Percentiles rank a stretch among this genome's conserved stretches.
Conservation (phyloP, 176 grass and related monocot species). For the Phyllostachys edulis region DNA sequence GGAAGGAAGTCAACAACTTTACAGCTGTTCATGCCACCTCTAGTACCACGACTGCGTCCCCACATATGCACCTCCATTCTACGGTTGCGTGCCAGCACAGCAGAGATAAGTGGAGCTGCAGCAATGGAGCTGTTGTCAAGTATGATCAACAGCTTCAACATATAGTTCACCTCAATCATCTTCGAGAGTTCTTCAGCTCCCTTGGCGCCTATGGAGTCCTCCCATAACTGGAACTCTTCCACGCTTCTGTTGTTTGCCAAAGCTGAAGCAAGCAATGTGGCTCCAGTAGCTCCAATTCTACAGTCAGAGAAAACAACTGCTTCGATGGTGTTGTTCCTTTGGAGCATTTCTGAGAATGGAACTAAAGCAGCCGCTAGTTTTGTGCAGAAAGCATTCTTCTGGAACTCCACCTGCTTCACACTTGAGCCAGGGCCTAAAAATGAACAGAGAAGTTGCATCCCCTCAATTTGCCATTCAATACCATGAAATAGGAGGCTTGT, state of each 20-base stretch:
- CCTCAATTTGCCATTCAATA: constrained; percentile 63
- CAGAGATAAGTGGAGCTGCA: constrained; percentile 72
- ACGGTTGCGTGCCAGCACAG: constrained; percentile 69
- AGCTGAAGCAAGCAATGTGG: constrained; percentile 64
- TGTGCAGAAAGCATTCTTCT: constrained; percentile 62
- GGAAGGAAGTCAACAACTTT: constrained; percentile 80
- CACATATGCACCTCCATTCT: constrained; percentile 84
- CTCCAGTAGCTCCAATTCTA: constrained; percentile 58
- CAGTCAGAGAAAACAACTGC: constrained; percentile 63
- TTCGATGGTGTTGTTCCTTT: constrained; percentile 59
- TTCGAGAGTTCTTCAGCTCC: constrained; percentile 89
- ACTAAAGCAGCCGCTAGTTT: constrained; percentile 37
- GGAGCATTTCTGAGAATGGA: constrained; percentile 62
- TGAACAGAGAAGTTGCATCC: constrained; percentile 47
- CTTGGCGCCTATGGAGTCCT: constrained; percentile 70
- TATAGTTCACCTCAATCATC: constrained; percentile 86
- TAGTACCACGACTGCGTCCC: constrained; percentile 38
- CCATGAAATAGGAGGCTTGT: constrained; percentile 68
- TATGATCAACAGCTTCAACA: constrained; percentile 63
- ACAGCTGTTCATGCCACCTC: constrained; percentile 24
- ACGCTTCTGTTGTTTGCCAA: constrained; percentile 65
- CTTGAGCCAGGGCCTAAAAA: constrained; percentile 42
- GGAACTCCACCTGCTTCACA: constrained; percentile 77
- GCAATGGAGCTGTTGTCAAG: constrained; percentile 71
- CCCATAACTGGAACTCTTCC: constrained; percentile 88